phyloP scores from a whole-genome alignment of 805 yeast genomes.

The Suhomyces pyralidae region DNA sequence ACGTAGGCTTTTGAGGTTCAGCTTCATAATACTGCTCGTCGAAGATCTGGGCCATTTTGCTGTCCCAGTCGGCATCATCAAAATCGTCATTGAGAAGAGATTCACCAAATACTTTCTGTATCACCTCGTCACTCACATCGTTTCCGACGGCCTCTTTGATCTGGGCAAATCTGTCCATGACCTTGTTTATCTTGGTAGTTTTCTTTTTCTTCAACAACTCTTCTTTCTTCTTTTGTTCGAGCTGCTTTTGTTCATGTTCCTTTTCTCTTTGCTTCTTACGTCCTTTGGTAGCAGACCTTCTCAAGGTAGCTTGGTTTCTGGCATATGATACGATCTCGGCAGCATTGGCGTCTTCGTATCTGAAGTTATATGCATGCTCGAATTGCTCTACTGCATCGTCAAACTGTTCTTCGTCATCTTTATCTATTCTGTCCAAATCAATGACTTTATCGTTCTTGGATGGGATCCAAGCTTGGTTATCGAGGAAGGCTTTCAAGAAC shows the following conservation, averaged over 20 bases:
- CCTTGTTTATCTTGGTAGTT: slow-evolving; percentile 70
- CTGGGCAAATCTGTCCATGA: slow-evolving; percentile 65
- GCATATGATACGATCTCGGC: slow-evolving; percentile 94
- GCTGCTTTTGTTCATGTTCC: slow-evolving; percentile 51
- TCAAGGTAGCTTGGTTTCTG: slow-evolving; percentile 86
- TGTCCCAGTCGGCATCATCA: slow-evolving; percentile 89
- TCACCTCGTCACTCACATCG: slow-evolving; percentile 55
- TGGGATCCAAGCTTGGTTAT: slow-evolving; percentile 88
- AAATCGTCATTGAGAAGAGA: slow-evolving; percentile 82
- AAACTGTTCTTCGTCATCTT: slow-evolving; percentile 75
- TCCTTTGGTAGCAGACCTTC: slow-evolving; percentile 70
- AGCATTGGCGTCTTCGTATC: slow-evolving; percentile 89
- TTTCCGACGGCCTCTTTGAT: slow-evolving; percentile 69
- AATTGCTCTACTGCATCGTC: slow-evolving; percentile 89
- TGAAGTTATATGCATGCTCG: slow-evolving; percentile 90
- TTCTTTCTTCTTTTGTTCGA: slow-evolving; percentile 54
- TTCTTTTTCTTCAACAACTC: slow-evolving; percentile 67
- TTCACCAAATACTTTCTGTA: slow-evolving; percentile 67
- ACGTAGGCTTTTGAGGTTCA: slow-evolving; percentile 52
- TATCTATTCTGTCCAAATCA: slow-evolving; percentile 47
- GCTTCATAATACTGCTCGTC: slow-evolving; percentile 75
- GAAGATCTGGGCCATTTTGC: slow-evolving; percentile 77
- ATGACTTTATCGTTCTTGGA: slow-evolving; percentile 57
- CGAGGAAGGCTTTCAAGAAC: slow-evolving; percentile 71
- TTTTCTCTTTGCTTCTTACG: slow-evolving; percentile 82